A percentile compares a stretch with the other conserved stretches of the same genome.
phyloP scores from a whole-genome alignment of 2,329 filamentous ascomycete species.

The Fusarium sp. region DNA sequence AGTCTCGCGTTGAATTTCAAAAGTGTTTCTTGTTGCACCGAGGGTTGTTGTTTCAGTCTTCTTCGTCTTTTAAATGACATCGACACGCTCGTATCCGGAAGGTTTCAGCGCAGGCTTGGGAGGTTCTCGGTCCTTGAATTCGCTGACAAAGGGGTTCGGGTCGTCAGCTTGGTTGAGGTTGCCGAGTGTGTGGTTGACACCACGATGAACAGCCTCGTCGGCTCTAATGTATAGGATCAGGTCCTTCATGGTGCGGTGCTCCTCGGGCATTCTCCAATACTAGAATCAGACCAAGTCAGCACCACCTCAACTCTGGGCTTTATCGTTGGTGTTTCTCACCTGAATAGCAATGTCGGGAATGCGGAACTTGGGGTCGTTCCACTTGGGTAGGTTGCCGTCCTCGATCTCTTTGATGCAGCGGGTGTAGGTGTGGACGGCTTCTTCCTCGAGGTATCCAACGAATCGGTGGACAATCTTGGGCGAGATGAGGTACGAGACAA shows the following conservation, averaged over 20 bases:
- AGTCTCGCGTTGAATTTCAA: neutral
- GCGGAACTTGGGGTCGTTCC: constrained; percentile 77
- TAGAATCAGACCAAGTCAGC: constrained; percentile 35
- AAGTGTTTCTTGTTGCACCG: neutral
- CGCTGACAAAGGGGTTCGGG: constrained; percentile 91
- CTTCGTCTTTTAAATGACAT: constrained; percentile 73
- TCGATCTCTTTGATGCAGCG: constrained; percentile 91
- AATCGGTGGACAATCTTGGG: constrained; percentile 94
- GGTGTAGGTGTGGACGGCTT: constrained; percentile 96
- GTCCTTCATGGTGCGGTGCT: constrained; percentile 85
- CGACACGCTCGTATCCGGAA: constrained; percentile 85
- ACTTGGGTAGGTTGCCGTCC: constrained; percentile 84
- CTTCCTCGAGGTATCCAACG: constrained; percentile 96
- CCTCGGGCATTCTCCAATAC: constrained; percentile 97
- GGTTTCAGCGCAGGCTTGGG: constrained; percentile 78
- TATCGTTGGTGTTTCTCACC: constrained; percentile 45
- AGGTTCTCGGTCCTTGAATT: constrained; percentile 79
- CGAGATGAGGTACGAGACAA: constrained; percentile 88
- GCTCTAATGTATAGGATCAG: constrained; percentile 89
- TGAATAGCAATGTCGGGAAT: constrained; percentile 91
- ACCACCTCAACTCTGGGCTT: neutral
- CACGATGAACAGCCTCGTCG: constrained; percentile 91
- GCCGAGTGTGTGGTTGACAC: constrained; percentile 95
- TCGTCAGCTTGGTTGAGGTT: constrained; percentile 90
- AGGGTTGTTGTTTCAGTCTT: neutral